Conservation (phyloP, 2,329 filamentous ascomycete genomes). For the Sclerotinia subarctica region DNA sequence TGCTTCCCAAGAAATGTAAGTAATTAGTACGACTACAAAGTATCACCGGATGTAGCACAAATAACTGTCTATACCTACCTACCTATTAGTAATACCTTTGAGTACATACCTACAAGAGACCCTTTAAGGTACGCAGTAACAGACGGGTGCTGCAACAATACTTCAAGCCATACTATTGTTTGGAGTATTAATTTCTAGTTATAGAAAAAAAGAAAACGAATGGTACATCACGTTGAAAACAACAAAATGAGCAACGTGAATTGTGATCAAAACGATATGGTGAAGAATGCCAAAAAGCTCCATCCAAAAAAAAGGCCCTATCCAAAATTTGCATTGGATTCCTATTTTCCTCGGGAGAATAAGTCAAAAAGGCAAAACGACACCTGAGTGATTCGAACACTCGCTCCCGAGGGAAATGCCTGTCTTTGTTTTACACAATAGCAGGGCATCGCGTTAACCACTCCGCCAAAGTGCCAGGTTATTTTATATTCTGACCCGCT, state of each 20-base stretch:
- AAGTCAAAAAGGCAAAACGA: slow-evolving; percentile 26
- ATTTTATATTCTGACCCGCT: accelerated
- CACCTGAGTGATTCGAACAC: slow-evolving; percentile 45
- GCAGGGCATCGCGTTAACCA: slow-evolving; percentile 33
- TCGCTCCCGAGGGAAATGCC: slow-evolving; percentile 43
- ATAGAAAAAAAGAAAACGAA: no score
- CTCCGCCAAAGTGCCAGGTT: slow-evolving; percentile 30
- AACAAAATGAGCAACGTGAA: no score
- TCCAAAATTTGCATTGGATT: no score
- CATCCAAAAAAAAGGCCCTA: no score
- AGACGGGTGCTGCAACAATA: background rate
- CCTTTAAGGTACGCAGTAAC: background rate
- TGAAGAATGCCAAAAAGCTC: no score
- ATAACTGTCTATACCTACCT: background rate
- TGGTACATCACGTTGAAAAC: no score
- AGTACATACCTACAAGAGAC: background rate
- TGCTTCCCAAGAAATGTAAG: background rate
- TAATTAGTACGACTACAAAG: background rate
- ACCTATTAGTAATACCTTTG: background rate
- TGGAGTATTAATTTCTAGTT: background rate
- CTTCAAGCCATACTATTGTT: background rate
- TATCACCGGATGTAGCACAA: background rate
- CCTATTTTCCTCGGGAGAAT: background rate
- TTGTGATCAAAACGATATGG: no score
- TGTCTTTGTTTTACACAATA: slow-evolving; percentile 25